Base-by-base conservation (phyloP, 345 rosid genomes). In the Hypericum androsaemum region DNA sequence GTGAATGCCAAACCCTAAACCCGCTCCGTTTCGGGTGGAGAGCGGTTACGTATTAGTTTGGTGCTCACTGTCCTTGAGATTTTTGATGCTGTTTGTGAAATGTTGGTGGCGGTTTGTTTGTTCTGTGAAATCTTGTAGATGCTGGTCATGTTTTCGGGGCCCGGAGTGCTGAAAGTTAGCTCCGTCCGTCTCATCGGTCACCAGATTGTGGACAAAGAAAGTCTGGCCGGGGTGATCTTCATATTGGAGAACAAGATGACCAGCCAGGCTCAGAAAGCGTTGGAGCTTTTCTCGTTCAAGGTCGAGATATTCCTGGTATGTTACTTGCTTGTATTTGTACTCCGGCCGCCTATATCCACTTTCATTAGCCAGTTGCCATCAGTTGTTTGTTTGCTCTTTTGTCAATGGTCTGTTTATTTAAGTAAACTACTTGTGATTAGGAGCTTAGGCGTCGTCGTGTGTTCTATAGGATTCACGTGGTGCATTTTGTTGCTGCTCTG, bases 221-320 rank as follows among this genome's bases (percentile, higher is more conserved):
- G 67, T 32, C 67, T 88, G 49, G 67, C 75, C 13, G 81, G 88
- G 11, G 67, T 92, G 69, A 81, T 92, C 43, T 51, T 92, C 37
- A 52, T 92, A 57, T 61, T 92, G 76, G 89, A 83, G 75, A 81
- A 60, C 64, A 68, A 77, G 15, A 81, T 85, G 17, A 81, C 98
- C 41, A 83, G 56, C 53, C 95, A 80, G 69, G 98, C 96, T 56
- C 32, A 55, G 66, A 88, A 81, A 67, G 84, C 96, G 46, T 40
- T 80, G 39, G 89, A 85, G 56, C 73, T 76, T 41, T 83, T 88
- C 68, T 28, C 76, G 2, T 88, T 92, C 60, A 92, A 83, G 58
- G 94, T 88, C 48, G 96, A 92, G 77, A 63, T 79, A 47, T 92
- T 88, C 63, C 89, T 81, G 96, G 98, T 90, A 61, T 39, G 51